Evolutionary conservation across 2,329 filamentous ascomycete species (phyloP), one percentile per base, ranked within the genome.

Genomic region (Epichloe sibirici): DNA sequence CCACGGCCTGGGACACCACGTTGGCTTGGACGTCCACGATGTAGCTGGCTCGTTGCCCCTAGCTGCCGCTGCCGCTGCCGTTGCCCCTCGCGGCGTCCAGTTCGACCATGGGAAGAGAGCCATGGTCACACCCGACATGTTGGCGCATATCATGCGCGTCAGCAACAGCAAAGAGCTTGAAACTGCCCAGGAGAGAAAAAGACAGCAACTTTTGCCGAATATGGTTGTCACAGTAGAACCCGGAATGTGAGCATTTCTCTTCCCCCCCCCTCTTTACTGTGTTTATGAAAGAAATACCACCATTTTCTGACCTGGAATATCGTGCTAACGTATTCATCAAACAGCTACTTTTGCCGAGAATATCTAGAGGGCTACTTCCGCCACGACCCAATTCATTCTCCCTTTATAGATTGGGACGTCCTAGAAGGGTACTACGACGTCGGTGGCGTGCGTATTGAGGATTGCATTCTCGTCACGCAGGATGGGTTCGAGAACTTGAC

Each of bases 381-480:
- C 59, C 73, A 76, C 49, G 74, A 79, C 54, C 69, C 74, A 2
- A 69, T 72, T 52, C 81, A 85, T 63, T 72, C 74, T 40, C 74
- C 75, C 54, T 86, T 79, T 60, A 83, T 93, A 61, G 77, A 90
- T 66, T 71, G 72, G 58, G 72, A 74, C 5, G 76, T 84, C 5
- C 69, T 93, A 48, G 80, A 83, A 55, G 72, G 71, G 56, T 91
- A 86, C 66, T 91, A 87, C 73, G 72, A 70, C 28, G 84, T 97
- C 1, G 93, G 91, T 15, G 93, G 93, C 37, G 89, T 95, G 28
- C 79, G 93, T 46, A 94, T 97, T 56, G 93, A 98, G 71, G 90
- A 97, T 63, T 88, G 91, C 65, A 78, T 97, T 40, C 74, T 93
- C 23, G 82, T 97, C 47, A 93, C 86, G 1, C 75, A 85, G 55